phyloP scores from a whole-genome alignment of 257 asterid genomes.

The Coffea canephora region DNA sequence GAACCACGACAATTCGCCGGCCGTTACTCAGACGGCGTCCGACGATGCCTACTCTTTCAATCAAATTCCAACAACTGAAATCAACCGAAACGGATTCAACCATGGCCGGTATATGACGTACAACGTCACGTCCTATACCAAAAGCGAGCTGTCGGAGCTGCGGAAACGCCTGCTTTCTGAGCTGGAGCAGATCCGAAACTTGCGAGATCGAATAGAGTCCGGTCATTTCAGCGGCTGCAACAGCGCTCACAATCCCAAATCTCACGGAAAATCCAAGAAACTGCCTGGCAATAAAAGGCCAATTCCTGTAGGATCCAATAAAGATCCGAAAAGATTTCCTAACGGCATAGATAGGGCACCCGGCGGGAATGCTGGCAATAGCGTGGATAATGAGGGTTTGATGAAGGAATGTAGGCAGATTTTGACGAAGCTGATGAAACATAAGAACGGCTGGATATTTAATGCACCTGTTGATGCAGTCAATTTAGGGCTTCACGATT shows the following conservation, averaged over 20 bases:
- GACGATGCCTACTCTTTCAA: conserved; percentile 92
- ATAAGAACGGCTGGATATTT: conserved; percentile 61
- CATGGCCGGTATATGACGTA: conserved; percentile 59
- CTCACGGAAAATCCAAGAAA: conserved; percentile 55
- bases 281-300: conserved; percentile 45
- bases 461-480: conserved; percentile 71
- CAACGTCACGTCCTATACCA: conserved; percentile 49
- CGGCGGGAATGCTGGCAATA: conserved; percentile 8
- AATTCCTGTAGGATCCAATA: conserved; percentile 37
- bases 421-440: conserved; percentile 62
- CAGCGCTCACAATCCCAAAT: conserved; percentile 37
- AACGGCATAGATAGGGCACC: conserved; percentile 37
- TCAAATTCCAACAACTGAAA: conserved; percentile 40
- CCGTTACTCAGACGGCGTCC: conserved; percentile 73
- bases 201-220: conserved; percentile 67
- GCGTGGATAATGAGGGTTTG: conserved; percentile 41
- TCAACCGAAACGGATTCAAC: conserved; percentile 50
- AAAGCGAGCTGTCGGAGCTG: conserved; percentile 55
- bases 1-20: conserved; percentile 46
- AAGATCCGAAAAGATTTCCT: conserved; percentile 32
- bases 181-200: conserved; percentile 73
- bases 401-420: conserved; percentile 72
- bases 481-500: conserved; percentile 71
- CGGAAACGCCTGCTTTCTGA: conserved; percentile 59
- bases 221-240: conserved; percentile 44